phyloP scores from a whole-genome alignment of 805 yeast genomes.

The Saturnispora quitensis region DNA sequence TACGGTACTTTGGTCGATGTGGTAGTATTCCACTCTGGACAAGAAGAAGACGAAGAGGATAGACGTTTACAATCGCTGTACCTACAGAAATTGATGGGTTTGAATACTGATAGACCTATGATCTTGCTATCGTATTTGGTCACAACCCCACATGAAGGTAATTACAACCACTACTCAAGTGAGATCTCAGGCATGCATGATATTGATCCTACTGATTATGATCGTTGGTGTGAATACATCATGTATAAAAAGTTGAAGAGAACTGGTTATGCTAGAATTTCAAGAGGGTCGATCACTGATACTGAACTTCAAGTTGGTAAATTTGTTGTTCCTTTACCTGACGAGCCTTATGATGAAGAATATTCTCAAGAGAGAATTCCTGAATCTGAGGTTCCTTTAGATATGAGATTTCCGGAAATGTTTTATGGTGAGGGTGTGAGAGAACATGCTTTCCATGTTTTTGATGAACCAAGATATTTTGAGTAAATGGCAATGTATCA shows the following conservation, averaged over 20 bases:
- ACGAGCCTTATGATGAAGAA: conserved; percentile 15
- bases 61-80: conserved; percentile 77
- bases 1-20: conserved; percentile 84
- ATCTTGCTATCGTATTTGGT: conserved; percentile 85
- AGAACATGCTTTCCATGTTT: conserved; percentile 90
- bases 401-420: conserved; percentile 63
- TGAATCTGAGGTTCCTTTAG: conserved; percentile 49
- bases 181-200: conserved; percentile 81
- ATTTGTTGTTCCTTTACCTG: conserved; percentile 47
- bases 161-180: conserved; percentile 86
- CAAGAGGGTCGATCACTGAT: conserved; percentile 90
- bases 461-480: conserved; percentile 86
- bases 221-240: conserved; percentile 98
- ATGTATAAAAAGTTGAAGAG: conserved; percentile 78
- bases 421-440: conserved; percentile 89
- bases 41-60: conserved; percentile 95
- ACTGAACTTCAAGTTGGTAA: conserved; percentile 95
- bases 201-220: conserved; percentile 89
- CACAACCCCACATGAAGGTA: conserved; percentile 78
- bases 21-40: conserved; percentile 96
- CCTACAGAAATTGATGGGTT: conserved; percentile 71
- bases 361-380: conserved; percentile 36
- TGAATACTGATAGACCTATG: conserved; percentile 64
- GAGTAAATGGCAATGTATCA: conserved; percentile 15
- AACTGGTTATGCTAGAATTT: conserved; percentile 87